Percentiles rank a stretch among this genome's conserved stretches.
These are phyloP conservation scores for Coriaria nepalensis DNA, from an alignment of 306 rosid genomes.

Conservation along the genomic window DNA sequence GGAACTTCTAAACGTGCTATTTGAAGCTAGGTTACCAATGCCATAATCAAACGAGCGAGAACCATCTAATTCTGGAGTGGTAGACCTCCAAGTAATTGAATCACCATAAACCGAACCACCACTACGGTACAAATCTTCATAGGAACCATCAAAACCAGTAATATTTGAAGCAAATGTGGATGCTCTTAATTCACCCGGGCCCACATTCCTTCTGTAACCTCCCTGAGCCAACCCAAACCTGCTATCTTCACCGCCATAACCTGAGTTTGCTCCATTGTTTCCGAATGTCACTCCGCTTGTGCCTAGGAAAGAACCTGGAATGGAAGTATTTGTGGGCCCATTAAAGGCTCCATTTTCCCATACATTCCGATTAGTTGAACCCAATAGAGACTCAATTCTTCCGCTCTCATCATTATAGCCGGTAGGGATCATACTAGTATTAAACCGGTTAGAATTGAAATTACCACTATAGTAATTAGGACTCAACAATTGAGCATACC, in stretches of 20 bases:
- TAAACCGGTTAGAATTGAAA: constrained; percentile 47
- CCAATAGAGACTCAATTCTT: constrained; percentile 53
- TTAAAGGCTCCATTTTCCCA: constrained; percentile 71
- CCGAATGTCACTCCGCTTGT: constrained; percentile 65
- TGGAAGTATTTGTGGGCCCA: constrained; percentile 32
- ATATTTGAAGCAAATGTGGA: constrained; percentile 40
- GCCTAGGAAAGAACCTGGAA: constrained; percentile 43
- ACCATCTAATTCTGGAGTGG: constrained; percentile 64
- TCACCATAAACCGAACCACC: constrained; percentile 46
- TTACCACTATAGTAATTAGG: constrained; percentile 37
- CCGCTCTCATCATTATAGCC: constrained; percentile 52
- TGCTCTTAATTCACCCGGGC: constrained; percentile 31
- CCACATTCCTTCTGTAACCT: constrained; percentile 60
- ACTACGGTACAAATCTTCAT: constrained; percentile 47
- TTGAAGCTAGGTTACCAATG: constrained; percentile 52
- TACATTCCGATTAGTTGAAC: constrained; percentile 60
- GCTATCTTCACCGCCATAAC: constrained; percentile 56
- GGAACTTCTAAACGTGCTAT: constrained; percentile 42
- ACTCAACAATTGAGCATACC: constrained; percentile 59
- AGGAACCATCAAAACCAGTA: constrained; percentile 68
- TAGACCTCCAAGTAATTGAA: constrained; percentile 51
- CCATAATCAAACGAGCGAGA: constrained; percentile 59
- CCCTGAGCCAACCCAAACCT: constrained; percentile 57
- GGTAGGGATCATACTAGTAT: constrained; percentile 30
- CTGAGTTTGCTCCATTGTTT: constrained; percentile 52